Conservation (phyloP, 2,329 filamentous ascomycete genomes). For the Ophiostoma fasciatum region DNA sequence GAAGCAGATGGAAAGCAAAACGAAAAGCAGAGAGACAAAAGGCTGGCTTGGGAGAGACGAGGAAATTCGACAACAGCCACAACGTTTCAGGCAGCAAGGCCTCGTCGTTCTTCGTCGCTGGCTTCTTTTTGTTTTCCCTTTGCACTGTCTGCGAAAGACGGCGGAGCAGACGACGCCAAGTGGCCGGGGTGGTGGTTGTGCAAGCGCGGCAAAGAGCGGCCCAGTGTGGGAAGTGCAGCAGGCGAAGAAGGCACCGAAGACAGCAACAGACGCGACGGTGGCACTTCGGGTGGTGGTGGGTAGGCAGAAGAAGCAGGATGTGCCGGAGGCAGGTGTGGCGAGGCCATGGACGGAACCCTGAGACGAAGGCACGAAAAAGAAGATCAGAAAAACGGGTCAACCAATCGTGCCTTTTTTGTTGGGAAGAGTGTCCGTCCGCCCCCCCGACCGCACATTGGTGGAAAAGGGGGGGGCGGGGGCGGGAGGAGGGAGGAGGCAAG, state of each 20-base stretch:
- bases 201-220: slow-evolving; percentile 19
- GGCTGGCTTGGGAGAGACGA: too few relatives aligned
- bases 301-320: slow-evolving; percentile 17
- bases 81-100: slow-evolving; percentile 2
- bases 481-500: slow-evolving; percentile 1
- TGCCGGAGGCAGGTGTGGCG: slow-evolving; percentile 6
- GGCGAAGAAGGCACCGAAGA: slow-evolving; percentile 17
- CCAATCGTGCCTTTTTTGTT: slow-evolving; percentile 29
- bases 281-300: slow-evolving; percentile 28
- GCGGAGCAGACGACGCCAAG: slow-evolving; percentile 20
- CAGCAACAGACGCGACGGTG: slow-evolving; percentile 19
- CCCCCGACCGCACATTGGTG: too few relatives aligned
- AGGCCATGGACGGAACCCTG: slow-evolving; percentile 7
- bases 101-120: slow-evolving; percentile 13
- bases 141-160: slow-evolving; percentile 15
- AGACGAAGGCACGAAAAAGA: slow-evolving; percentile 26
- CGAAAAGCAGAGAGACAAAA: not conserved
- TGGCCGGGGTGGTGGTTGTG: slow-evolving; percentile 25
- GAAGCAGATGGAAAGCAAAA: not conserved
- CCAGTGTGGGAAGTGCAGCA: slow-evolving; percentile 26
- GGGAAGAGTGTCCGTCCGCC: slow-evolving; percentile 3
- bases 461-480: too few relatives aligned
- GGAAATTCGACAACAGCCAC: too few relatives aligned
- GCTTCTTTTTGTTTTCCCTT: slow-evolving; percentile 21
- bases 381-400: slow-evolving; percentile 31